Percentiles rank a stretch among this genome's conserved stretches.
These are phyloP conservation scores for Penicillium alfredii DNA, from an alignment of 495 filamentous ascomycete species.

Conservation along the genomic window DNA sequence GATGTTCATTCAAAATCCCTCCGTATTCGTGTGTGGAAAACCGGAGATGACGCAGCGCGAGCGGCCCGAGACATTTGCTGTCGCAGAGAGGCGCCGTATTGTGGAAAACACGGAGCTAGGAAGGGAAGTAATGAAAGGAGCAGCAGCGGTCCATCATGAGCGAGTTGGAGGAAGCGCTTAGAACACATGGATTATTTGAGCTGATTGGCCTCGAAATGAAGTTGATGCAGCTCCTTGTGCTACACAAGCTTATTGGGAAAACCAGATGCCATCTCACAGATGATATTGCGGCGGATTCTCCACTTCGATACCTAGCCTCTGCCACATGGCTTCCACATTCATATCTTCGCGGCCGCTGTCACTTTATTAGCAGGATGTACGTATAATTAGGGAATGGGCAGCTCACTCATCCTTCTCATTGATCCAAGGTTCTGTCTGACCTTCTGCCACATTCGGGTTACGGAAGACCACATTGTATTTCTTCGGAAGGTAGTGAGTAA, in stretches of 20 bases:
- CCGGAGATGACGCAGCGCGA: constrained; percentile 16
- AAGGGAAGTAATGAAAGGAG: not conserved
- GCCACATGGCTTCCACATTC: constrained; percentile 45
- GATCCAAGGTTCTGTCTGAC: constrained; percentile 40
- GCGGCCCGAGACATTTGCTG: constrained; percentile 17
- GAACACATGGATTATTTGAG: too few species aligned
- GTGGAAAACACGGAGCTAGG: constrained; percentile 3
- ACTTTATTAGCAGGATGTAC: constrained; percentile 9
- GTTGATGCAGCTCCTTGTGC: too few species aligned
- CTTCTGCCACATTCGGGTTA: constrained; percentile 40
- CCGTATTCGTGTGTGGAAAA: constrained; percentile 22
- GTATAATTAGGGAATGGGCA: not conserved
- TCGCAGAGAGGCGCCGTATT: constrained; percentile 16
- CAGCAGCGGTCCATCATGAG: constrained; percentile 1
- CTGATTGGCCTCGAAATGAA: too few species aligned
- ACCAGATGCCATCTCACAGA: too few species aligned
- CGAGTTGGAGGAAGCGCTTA: too few species aligned
- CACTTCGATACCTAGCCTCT: constrained; percentile 30
- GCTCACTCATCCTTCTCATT: constrained; percentile 43
- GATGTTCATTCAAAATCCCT: constrained; percentile 38
- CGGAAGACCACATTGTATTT: constrained; percentile 45
- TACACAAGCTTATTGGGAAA: too few species aligned
- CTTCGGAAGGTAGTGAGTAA: constrained; percentile 17
- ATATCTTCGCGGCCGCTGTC: constrained; percentile 43
- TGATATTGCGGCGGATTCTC: constrained; percentile 33